phyloP scores from a whole-genome alignment of 2,329 filamentous ascomycete genomes.

The Cyphellophora europaea region DNA sequence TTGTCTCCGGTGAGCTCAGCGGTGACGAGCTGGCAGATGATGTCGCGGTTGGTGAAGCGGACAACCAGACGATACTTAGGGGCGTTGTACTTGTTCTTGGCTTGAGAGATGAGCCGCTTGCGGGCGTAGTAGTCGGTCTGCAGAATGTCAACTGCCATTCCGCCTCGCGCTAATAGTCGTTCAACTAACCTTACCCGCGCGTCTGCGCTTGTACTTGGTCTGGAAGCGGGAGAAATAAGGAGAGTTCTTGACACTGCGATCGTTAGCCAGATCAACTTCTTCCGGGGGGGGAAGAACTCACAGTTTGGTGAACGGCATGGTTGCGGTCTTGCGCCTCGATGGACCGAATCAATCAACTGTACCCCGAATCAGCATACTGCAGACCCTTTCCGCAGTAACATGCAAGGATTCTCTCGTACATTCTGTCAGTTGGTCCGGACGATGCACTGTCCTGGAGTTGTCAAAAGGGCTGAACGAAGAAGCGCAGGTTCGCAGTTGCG shows the following conservation, averaged over 20 bases:
- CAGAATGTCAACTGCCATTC: conserved; percentile 5
- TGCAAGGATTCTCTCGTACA: conserved; percentile 64
- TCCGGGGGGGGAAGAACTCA: conserved; percentile 4
- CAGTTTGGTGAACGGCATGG: conserved; percentile 69
- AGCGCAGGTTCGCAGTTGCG: too few relatives aligned
- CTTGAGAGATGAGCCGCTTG: conserved; percentile 98
- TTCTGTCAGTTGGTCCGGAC: conserved; percentile 9
- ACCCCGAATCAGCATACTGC: conserved; percentile 99
- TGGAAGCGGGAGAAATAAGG: conserved; percentile 98
- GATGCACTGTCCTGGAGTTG: background rate
- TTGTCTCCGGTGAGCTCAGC: conserved; percentile 98
- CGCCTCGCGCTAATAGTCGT: background rate
- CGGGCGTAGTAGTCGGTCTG: conserved; percentile 99
- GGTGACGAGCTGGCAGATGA: conserved; percentile 93
- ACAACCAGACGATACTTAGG: conserved; percentile 99
- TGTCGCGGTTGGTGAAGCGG: conserved; percentile 99
- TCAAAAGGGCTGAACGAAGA: background rate
- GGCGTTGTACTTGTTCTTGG: conserved; percentile 99
- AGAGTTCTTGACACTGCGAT: conserved; percentile 69
- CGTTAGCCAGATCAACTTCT: background rate
- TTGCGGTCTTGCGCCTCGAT: conserved; percentile 8
- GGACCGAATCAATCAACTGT: conserved; percentile 16
- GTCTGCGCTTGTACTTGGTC: conserved; percentile 99
- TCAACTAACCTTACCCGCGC: conserved; percentile 54
- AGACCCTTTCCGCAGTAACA: conserved; percentile 94